Base-by-base conservation (phyloP, 495 filamentous ascomycete species). In the Aspergillus steynii region DNA sequence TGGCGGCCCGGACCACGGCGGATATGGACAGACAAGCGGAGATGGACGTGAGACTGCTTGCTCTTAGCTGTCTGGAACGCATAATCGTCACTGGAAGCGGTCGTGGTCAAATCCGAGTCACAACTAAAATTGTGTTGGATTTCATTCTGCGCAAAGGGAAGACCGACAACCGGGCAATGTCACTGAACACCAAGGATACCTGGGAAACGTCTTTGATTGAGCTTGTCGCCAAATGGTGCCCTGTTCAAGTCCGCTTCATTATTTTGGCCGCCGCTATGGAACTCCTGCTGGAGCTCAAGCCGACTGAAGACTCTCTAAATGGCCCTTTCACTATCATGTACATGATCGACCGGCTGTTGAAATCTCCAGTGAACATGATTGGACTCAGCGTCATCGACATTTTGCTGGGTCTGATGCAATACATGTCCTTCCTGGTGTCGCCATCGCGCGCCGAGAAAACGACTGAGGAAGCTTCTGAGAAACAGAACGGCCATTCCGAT, bases 351-450 rank as follows among this genome's bases (percentile, higher is more conserved):
- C 90, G 88, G 58, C 79, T 96, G n/a, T 75, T 97, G 47, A 86
- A 88, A 58, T 96, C 93, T 0, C 85, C 91, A 31, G 87, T 96
- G 65, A 97, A 96, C 71, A 84, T 97, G 73, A 96, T 97, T 60
- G 93, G 93, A 1, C 80, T 97, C 47, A 96, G 92, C 66, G 89
- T 96, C 27, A 97, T 96, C 83, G 93, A 97, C 70, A 85, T 96
- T 6, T 77, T 96, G 25, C 77, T 94, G 26, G 90, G 91, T 25
- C 80, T 97, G 5, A 82, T 96, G 56, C 86, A 88, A 48, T 92
- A 95, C 59, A 88, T 91, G 62, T 84, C 91, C 58, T 80, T 84
- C 55, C 73, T 94, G 15, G 81, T 96, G n/a, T 71, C 71, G 3
- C 88, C 91, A 57, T 72, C 88, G 31, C 83, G 61, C 2, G 14